Conservation (phyloP, 83 land plant genomes). For the Thuja plicata region DNA sequence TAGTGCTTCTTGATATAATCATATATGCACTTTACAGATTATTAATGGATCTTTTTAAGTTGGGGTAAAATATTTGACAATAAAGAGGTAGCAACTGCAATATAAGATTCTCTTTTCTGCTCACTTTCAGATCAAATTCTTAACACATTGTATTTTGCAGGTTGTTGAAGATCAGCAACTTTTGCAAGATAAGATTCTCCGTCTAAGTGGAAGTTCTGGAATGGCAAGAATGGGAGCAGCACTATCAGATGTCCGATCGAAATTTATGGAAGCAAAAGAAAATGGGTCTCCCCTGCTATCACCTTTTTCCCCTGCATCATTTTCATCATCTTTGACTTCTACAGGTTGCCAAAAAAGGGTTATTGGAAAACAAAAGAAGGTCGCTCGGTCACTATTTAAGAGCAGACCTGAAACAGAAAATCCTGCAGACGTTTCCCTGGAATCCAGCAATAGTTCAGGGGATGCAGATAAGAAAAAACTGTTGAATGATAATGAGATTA, state of each 20-base stretch:
- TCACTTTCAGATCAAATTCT: background rate
- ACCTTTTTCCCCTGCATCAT: conserved; percentile 51
- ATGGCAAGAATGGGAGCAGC: conserved; percentile 80
- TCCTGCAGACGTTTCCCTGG: background rate
- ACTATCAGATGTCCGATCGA: conserved; percentile 63
- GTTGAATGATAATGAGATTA: conserved; percentile 62
- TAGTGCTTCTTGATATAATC: background rate
- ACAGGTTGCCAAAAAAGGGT: background rate
- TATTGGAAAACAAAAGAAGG: conserved; percentile 26
- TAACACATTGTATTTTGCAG: conserved; percentile 32
- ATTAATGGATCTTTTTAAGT: background rate
- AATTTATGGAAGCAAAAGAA: conserved; percentile 64
- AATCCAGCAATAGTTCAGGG: background rate
- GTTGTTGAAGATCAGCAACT: conserved; percentile 89
- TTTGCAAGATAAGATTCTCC: conserved; percentile 74
- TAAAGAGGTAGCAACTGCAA: background rate
- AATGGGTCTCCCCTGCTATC: conserved; percentile 55
- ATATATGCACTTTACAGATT: background rate
- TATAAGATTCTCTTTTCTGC: background rate
- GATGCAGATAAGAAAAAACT: conserved; percentile 14
- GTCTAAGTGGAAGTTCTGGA: conserved; percentile 84
- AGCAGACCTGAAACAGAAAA: conserved; percentile 11
- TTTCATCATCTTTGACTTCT: conserved; percentile 24
- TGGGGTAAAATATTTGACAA: background rate
- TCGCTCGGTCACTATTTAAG: conserved; percentile 49